Evolutionary conservation across 2,329 filamentous ascomycete genomes (phyloP).

Genomic region (Onygenales sp.): DNA sequence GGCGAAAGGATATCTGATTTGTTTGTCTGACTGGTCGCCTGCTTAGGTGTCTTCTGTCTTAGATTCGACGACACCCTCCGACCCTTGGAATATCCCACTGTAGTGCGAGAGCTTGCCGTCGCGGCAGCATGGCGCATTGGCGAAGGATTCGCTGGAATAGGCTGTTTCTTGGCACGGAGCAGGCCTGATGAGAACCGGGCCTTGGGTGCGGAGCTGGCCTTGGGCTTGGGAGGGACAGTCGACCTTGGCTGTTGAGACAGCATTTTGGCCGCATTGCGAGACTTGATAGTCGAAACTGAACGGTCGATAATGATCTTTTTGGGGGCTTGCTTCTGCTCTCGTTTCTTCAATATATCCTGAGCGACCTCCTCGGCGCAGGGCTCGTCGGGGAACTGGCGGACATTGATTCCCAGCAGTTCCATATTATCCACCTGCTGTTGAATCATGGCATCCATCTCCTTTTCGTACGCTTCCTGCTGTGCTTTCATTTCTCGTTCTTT

Average conservation of each 20-base stretch:
- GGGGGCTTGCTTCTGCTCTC: constrained; percentile 20
- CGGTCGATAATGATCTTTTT: constrained; percentile 14
- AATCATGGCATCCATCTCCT: constrained; percentile 58
- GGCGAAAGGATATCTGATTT: constrained; percentile 25
- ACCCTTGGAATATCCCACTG: constrained; percentile 77
- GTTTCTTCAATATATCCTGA: constrained; percentile 15
- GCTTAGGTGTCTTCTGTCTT: constrained; percentile 10
- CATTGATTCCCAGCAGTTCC: constrained; percentile 50
- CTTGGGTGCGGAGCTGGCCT: constrained; percentile 27
- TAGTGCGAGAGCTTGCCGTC: constrained; percentile 63
- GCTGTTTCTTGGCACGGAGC: constrained; percentile 28
- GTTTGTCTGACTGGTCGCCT: constrained; percentile 13
- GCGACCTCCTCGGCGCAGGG: constrained; percentile 28
- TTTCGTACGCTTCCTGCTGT: constrained; percentile 51
- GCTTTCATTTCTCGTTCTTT: constrained; percentile 60
- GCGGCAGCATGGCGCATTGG: constrained; percentile 51
- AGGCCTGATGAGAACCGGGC: constrained; percentile 26
- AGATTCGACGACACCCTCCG: constrained; percentile 35
- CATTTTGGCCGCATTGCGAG: constrained; percentile 31
- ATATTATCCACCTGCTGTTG: constrained; percentile 55
- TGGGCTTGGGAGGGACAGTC: constrained; percentile 22
- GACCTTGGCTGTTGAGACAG: constrained; percentile 23
- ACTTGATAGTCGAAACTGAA: constrained; percentile 29
- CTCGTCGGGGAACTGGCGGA: constrained; percentile 34
- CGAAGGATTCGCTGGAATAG: constrained; percentile 40